Evolutionary conservation across 345 rosid species (phyloP).

Genomic region (Crucihimalaya himalaica): DNA sequence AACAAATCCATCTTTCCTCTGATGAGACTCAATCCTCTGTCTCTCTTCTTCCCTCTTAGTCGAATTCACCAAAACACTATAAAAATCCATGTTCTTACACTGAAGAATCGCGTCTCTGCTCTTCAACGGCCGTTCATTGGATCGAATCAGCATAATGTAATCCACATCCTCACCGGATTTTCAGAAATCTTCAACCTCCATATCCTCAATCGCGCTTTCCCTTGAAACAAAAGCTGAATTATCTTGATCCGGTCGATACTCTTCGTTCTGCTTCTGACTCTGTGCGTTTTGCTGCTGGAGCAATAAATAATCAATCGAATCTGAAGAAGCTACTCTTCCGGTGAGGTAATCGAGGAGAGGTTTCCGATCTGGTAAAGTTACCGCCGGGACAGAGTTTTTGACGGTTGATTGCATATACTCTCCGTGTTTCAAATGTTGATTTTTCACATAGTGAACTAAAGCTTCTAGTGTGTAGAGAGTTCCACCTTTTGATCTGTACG

Average conservation of each 20-base stretch:
- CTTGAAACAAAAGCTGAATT: conserved; percentile 37
- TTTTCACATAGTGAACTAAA: conserved; percentile 61
- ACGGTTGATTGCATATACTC: conserved; percentile 73
- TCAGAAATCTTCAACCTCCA: conserved; percentile 33
- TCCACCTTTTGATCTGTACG: conserved; percentile 86
- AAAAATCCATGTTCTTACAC: conserved; percentile 78
- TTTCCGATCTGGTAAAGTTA: conserved; percentile 80
- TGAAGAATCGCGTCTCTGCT: conserved; percentile 68
- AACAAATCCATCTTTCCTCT: conserved; percentile 93
- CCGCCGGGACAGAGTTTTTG: conserved; percentile 60
- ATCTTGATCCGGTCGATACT: conserved; percentile 47
- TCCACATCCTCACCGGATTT: conserved; percentile 40
- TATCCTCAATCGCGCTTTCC: conserved; percentile 21
- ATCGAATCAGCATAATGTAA: conserved; percentile 48
- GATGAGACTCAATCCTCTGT: conserved; percentile 88
- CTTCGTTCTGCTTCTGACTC: conserved; percentile 43
- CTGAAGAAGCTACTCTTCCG: conserved; percentile 63
- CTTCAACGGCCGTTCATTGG: conserved; percentile 75
- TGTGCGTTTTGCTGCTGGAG: conserved; percentile 46
- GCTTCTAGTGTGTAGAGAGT: conserved; percentile 81
- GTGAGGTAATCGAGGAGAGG: conserved; percentile 85
- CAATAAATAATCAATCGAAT: conserved; percentile 68
- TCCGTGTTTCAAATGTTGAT: conserved; percentile 69
- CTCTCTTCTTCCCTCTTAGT: conserved; percentile 86
- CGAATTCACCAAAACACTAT: conserved; percentile 68